A percentile compares a stretch with the other conserved stretches of the same genome.
Conservation (phyloP, 148 eudicot genomes). For the Amaranthus cruentus region DNA sequence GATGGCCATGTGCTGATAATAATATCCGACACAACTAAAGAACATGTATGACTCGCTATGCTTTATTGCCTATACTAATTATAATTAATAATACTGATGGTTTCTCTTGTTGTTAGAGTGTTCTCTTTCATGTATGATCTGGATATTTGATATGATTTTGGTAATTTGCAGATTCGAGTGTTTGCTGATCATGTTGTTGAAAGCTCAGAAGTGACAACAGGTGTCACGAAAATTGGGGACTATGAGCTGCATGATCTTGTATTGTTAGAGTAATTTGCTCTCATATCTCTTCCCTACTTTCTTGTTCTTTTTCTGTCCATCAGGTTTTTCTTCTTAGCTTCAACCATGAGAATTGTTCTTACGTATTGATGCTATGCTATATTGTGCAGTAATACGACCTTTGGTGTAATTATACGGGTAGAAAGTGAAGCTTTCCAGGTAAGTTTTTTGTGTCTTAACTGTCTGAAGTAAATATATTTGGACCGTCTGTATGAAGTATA, state of each 20-base stretch:
- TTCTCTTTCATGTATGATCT: not conserved
- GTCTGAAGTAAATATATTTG: conserved; percentile 8
- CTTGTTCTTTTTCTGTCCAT: not conserved
- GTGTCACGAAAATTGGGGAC: conserved; percentile 84
- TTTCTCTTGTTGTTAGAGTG: not conserved
- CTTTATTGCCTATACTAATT: not conserved
- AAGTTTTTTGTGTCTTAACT: conserved; percentile 7
- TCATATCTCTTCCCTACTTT: not conserved
- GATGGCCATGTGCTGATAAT: conserved; percentile 83
- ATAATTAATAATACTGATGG: too few species aligned
- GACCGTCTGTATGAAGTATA: conserved; percentile 11
- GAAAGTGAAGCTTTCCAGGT: conserved; percentile 99
- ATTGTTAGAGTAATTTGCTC: conserved; percentile 65
- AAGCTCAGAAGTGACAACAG: conserved; percentile 97
- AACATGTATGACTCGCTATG: conserved; percentile 48
- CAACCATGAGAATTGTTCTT: not conserved
- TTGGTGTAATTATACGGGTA: conserved; percentile 95
- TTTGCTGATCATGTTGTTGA: conserved; percentile 97
- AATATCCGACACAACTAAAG: conserved; percentile 93
- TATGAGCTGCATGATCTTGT: conserved; percentile 99
- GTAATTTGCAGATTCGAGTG: conserved; percentile 59
- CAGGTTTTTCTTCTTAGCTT: not conserved
- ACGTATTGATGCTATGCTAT: not conserved
- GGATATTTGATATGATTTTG: not conserved
- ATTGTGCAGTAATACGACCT: conserved; percentile 69